Evolutionary conservation across 768 basidiomycete species (phyloP).

Genomic region (Mycena polygramma): DNA sequence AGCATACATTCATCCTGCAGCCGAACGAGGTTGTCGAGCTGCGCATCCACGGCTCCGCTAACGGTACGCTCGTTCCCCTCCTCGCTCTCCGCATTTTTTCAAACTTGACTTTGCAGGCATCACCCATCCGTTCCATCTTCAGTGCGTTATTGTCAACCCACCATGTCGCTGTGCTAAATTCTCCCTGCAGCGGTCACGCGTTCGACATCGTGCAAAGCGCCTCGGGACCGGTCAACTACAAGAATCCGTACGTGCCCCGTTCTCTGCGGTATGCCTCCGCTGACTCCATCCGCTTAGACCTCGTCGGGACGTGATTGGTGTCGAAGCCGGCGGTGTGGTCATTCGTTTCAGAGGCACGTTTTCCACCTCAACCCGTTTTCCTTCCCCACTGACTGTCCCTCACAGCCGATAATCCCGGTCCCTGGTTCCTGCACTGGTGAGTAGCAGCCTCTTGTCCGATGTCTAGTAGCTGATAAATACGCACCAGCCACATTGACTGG

Average conservation of each 20-base stretch:
- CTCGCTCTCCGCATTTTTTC: not conserved
- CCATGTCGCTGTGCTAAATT: not conserved
- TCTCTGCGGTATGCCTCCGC: not conserved
- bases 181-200: slow-evolving; percentile 41
- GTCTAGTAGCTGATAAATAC: not conserved
- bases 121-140: slow-evolving; percentile 26
- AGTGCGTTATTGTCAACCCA: slow-evolving; percentile 18
- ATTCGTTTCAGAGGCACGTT: slow-evolving; percentile 21
- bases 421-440: not conserved
- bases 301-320: slow-evolving; percentile 44
- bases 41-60: slow-evolving; percentile 41
- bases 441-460: not conserved
- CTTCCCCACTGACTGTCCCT: not conserved
- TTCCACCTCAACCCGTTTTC: not conserved
- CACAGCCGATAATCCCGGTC: not conserved
- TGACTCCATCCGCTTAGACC: slow-evolving; percentile 19
- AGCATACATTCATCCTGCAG: slow-evolving; percentile 41
- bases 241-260: slow-evolving; percentile 34
- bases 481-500: not conserved
- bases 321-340: slow-evolving; percentile 16
- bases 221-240: slow-evolving; percentile 38
- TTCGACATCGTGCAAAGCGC: slow-evolving; percentile 43
- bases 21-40: slow-evolving; percentile 41
- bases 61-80: slow-evolving; percentile 28
- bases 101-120: slow-evolving; percentile 6